Percentiles rank a stretch among this genome's conserved stretches.
These are phyloP conservation scores for Corymbia calophylla DNA, from an alignment of 441 rosid genomes.

Conservation along the genomic window DNA sequence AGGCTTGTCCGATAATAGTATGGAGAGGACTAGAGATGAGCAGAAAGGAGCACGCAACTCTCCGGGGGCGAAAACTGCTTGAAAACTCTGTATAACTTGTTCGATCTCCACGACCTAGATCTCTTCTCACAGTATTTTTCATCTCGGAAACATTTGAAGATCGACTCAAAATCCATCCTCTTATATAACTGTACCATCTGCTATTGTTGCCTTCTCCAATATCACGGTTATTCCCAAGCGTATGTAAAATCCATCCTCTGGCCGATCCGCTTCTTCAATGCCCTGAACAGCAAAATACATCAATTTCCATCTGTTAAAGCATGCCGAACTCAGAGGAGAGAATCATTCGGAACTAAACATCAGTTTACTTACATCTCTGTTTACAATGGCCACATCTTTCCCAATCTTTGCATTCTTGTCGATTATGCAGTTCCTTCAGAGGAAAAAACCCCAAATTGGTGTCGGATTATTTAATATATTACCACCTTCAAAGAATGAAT, in stretches of 20 bases:
- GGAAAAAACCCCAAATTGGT: background rate
- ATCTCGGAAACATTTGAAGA: background rate
- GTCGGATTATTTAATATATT: background rate
- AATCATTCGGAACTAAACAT: background rate
- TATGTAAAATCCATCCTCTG: constrained; percentile 80
- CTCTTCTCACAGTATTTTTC: background rate
- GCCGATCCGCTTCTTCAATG: constrained; percentile 83
- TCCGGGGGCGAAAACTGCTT: too few species aligned
- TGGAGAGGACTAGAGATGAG: too few species aligned
- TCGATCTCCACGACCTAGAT: background rate
- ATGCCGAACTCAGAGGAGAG: background rate
- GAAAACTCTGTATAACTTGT: background rate
- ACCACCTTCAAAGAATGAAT: too few species aligned
- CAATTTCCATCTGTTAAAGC: background rate
- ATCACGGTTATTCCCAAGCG: constrained; percentile 74
- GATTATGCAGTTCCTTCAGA: constrained; percentile 68
- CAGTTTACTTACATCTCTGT: constrained; percentile 54
- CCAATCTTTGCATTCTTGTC: constrained; percentile 92
- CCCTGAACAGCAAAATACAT: constrained; percentile 30
- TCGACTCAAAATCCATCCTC: background rate
- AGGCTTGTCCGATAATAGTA: too few species aligned
- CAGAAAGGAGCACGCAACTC: too few species aligned
- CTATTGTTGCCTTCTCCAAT: constrained; percentile 78
- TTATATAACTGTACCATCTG: constrained; percentile 74
- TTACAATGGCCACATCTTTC: constrained; percentile 64